A percentile compares a stretch with the other conserved stretches of the same genome.
Conservation (phyloP, 441 rosid species). For the Manihot esculenta region DNA sequence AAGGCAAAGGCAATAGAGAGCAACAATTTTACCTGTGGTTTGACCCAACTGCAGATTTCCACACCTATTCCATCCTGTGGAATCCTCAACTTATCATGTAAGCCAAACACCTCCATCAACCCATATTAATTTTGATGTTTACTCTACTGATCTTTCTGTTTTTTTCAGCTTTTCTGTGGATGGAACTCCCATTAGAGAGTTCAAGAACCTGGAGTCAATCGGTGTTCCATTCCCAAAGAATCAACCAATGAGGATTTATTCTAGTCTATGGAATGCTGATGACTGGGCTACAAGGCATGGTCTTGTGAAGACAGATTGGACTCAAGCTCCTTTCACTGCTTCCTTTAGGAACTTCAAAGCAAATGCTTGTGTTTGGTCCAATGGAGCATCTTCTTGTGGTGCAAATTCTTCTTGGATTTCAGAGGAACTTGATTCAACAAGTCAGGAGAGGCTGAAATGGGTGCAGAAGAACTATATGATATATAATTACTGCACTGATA, state of each 20-base stretch:
- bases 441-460: constrained; percentile 32
- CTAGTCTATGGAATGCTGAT: constrained; percentile 56
- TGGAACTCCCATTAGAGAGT: constrained; percentile 43
- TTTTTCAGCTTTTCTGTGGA: constrained; percentile 47
- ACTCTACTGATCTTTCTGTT: not conserved
- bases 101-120: constrained; percentile 10
- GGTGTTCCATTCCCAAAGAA: constrained; percentile 41
- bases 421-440: constrained; percentile 26
- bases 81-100: constrained; percentile 52
- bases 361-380: constrained; percentile 34
- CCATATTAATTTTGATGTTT: not conserved
- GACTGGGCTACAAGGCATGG: constrained; percentile 64
- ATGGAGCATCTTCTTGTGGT: constrained; percentile 26
- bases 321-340: constrained; percentile 37
- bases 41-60: constrained; percentile 53
- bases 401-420: constrained; percentile 26
- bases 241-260: constrained; percentile 51
- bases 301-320: constrained; percentile 54
- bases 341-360: constrained; percentile 41
- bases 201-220: constrained; percentile 39
- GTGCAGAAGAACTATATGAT: constrained; percentile 37
- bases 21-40: constrained; percentile 59
- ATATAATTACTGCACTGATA: constrained; percentile 34
- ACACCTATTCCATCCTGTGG: constrained; percentile 57
- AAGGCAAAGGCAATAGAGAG: constrained; percentile 52